Evolutionary conservation across 169 alveolate species (phyloP), one percentile per base, ranked within the genome.

Genomic region (Plasmodium sp.): DNA sequence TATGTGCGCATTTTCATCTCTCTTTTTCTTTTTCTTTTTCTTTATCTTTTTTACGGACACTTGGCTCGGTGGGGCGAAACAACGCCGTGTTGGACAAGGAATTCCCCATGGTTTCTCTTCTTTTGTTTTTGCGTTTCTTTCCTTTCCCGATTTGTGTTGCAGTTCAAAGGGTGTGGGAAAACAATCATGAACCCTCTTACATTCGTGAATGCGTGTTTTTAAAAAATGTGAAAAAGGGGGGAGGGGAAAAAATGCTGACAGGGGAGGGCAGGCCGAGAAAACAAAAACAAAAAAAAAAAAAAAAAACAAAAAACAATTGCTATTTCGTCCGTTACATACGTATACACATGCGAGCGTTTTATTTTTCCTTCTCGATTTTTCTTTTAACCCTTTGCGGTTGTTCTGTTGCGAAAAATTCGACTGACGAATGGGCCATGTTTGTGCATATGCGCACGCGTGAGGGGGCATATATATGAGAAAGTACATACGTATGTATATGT

Each of bases 61-160:
- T 85, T 85, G 93, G 93, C 34, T 75, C 84, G 39, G 93, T 85
- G 45, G 93, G 93, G 22, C 93, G 93, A 58, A 85, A 85, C 45
- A 85, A 54, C 39, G 93, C 85, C 67, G 93, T 51, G 67, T 79
- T 85, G 34, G 93, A 85, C 51, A 85, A 36, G 77, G 93, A 31
- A 56, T 79, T 74, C 22, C 93, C 93, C 93, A 85, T 81, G 45
- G 39, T 58, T 72, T 14, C 56, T 80, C 14, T 6, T 41, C 14
- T 80, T 80, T 80, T 84, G 1, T 84, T 41, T 22, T 16, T 27
- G 22, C 14, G 5, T 18, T 74, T 74, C 10, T 31, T 39, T 79
- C 54, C 43, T 79, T 79, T 41, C 36, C 33, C 31, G 6, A 34
- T 79, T 79, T 79, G 16, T 79, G 84, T 67, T 67, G n/a, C 9